Percentiles rank a stretch among this genome's conserved stretches.
Conservation (phyloP, 345 rosid genomes). For the Limnanthes douglasii region DNA sequence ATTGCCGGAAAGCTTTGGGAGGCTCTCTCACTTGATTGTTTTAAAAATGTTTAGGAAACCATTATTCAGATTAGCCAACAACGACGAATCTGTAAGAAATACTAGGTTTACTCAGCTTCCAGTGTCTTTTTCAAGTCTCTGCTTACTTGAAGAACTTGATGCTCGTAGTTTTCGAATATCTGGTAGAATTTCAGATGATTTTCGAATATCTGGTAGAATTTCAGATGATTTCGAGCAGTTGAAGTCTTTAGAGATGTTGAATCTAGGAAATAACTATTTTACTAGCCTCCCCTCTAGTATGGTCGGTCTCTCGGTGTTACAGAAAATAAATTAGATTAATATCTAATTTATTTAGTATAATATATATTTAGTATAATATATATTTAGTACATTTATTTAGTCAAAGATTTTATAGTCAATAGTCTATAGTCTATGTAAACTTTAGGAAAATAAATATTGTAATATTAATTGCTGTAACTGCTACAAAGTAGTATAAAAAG, state of each 20-base stretch:
- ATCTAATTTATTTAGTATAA: too few relatives aligned
- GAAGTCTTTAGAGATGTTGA: background rate
- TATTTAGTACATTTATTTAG: too few relatives aligned
- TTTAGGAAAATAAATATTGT: too few relatives aligned
- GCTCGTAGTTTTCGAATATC: conserved; percentile 11
- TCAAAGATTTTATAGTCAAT: too few relatives aligned
- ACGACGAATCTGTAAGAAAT: too few relatives aligned
- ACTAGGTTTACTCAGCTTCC: conserved; percentile 3
- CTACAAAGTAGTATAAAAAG: too few relatives aligned
- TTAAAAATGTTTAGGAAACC: conserved; percentile 11
- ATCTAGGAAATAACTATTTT: conserved; percentile 11
- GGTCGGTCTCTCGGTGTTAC: conserved; percentile 1
- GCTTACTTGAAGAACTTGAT: conserved; percentile 11
- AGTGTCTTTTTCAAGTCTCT: conserved; percentile 12
- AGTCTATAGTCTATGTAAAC: too few relatives aligned
- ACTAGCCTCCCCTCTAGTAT: conserved; percentile 11
- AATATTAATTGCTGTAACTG: too few relatives aligned
- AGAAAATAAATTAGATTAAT: too few relatives aligned
- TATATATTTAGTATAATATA: too few relatives aligned
- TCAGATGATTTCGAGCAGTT: conserved; percentile 9
- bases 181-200: conserved; percentile 11
- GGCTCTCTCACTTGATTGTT: conserved; percentile 10
- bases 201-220: too few relatives aligned
- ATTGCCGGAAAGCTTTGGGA: conserved; percentile 15
- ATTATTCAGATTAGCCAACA: conserved; percentile 8